Evolutionary conservation across 495 filamentous ascomycete species (phyloP).

Genomic region (Aspergillus bertholletiae): DNA sequence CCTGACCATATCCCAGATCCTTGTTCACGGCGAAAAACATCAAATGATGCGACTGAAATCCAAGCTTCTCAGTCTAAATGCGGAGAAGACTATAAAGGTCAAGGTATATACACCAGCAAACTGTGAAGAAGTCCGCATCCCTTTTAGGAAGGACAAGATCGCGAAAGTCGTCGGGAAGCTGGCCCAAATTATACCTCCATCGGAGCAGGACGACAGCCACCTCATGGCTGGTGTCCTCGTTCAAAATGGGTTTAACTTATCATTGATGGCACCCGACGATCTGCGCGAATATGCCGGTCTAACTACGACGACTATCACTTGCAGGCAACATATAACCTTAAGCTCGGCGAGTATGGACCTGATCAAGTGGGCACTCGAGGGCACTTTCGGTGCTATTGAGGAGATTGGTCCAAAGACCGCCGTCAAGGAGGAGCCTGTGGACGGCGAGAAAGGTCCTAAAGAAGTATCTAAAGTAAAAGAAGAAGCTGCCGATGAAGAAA

Average conservation of each 20-base stretch:
- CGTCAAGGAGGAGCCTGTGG: slow-evolving; percentile 21
- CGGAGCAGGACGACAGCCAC: slow-evolving; percentile 41
- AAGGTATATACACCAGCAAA: slow-evolving; percentile 93
- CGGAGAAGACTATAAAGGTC: slow-evolving; percentile 69
- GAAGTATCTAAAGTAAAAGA: slow-evolving; percentile 38
- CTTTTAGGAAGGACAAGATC: slow-evolving; percentile 92
- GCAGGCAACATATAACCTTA: slow-evolving; percentile 82
- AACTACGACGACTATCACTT: slow-evolving; percentile 87
- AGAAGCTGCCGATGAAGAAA: slow-evolving; percentile 50
- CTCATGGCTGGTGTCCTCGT: slow-evolving; percentile 88
- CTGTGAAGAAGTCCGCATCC: slow-evolving; percentile 91
- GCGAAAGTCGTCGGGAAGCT: slow-evolving; percentile 96
- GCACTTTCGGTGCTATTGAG: slow-evolving; percentile 85
- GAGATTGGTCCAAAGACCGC: slow-evolving; percentile 51
- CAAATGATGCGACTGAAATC: slow-evolving; percentile 98
- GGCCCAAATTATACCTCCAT: slow-evolving; percentile 70
- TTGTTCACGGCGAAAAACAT: slow-evolving; percentile 94
- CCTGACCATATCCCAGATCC: slow-evolving; percentile 54
- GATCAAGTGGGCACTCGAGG: slow-evolving; percentile 89
- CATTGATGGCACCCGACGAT: slow-evolving; percentile 93
- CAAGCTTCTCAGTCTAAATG: slow-evolving; percentile 86
- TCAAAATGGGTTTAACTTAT: slow-evolving; percentile 95
- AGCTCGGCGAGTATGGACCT: slow-evolving; percentile 85
- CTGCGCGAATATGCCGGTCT: slow-evolving; percentile 92
- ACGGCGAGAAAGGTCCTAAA: slow-evolving; percentile 16